These are phyloP conservation scores for Macadamia integrifolia DNA, from an alignment of 164 flowering plant genomes.

Conservation along the genomic window DNA sequence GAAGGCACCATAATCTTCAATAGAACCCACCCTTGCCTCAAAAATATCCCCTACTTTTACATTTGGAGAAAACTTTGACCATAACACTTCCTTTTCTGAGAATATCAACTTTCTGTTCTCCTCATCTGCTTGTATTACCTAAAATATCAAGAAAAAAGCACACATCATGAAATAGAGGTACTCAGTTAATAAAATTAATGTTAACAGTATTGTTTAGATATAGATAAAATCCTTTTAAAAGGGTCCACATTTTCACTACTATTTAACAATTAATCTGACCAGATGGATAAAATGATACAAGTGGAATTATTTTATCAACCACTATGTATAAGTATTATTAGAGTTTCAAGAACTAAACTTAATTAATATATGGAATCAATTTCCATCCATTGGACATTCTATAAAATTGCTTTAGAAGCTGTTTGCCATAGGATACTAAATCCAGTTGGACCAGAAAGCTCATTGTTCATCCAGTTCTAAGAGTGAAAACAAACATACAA, in stretches of 20 bases:
- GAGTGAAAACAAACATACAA: no score
- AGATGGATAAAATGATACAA: background rate
- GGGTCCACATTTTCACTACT: background rate
- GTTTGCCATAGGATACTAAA: no score
- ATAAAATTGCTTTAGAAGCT: no score
- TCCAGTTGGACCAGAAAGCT: no score
- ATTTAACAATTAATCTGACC: background rate
- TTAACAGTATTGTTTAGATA: no score
- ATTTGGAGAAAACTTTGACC: conserved; percentile 50
- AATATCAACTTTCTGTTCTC: conserved; percentile 56
- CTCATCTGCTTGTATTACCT: conserved; percentile 71
- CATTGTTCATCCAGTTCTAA: no score
- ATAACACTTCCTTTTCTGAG: conserved; percentile 79
- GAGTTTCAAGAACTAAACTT: no score
- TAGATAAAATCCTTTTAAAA: background rate
- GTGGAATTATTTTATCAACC: background rate
- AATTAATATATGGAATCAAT: no score
- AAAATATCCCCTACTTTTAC: conserved; percentile 63
- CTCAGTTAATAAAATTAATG: no score
- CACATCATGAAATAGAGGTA: background rate
- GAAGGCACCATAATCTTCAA: conserved; percentile 92
- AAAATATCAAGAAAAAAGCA: conserved; percentile 2
- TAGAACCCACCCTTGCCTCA: conserved; percentile 63
- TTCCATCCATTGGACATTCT: no score
- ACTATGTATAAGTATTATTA: background rate